Conservation (phyloP, 73 alveolate species). For the Paramecium sexaurelia region DNA sequence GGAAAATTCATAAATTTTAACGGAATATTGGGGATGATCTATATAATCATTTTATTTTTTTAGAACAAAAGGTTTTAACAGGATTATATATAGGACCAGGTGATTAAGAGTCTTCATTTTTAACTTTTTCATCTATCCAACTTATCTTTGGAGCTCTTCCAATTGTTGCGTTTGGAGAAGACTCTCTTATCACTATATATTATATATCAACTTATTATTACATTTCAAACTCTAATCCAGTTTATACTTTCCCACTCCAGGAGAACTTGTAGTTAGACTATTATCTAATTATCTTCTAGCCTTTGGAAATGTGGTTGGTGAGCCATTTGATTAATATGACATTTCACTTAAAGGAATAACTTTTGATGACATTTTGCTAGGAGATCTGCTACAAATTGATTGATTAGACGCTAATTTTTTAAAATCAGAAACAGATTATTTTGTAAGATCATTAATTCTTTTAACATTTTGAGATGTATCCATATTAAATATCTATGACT, state of each 20-base stretch:
- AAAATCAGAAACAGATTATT: constrained; percentile 10
- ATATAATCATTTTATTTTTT: constrained; percentile 40
- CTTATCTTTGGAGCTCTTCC: constrained; percentile 52
- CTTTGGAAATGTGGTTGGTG: constrained; percentile 6
- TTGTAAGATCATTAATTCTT: neutral
- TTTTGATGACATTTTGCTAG: constrained; percentile 40
- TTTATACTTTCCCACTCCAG: constrained; percentile 55
- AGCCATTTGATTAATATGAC: constrained; percentile 20
- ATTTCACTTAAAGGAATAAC: constrained; percentile 45
- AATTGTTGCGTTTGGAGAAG: constrained; percentile 15
- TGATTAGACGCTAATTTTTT: neutral
- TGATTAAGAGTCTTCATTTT: constrained; percentile 23
- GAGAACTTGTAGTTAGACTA: constrained; percentile 48
- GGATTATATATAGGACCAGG: constrained; percentile 59
- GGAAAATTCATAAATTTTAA: constrained; percentile 25
- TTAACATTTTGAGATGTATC: neutral
- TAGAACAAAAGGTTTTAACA: constrained; percentile 52
- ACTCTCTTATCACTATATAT: constrained; percentile 2
- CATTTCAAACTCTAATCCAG: neutral
- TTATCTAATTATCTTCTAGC: constrained; percentile 34
- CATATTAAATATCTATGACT: neutral
- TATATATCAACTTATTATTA: neutral
- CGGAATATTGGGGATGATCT: constrained; percentile 67
- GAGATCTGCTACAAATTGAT: constrained; percentile 11
- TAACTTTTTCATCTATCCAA: constrained; percentile 52